phyloP scores from a whole-genome alignment of 371 early-diverging fungal genomes.

The Rhizopus delemar region DNA sequence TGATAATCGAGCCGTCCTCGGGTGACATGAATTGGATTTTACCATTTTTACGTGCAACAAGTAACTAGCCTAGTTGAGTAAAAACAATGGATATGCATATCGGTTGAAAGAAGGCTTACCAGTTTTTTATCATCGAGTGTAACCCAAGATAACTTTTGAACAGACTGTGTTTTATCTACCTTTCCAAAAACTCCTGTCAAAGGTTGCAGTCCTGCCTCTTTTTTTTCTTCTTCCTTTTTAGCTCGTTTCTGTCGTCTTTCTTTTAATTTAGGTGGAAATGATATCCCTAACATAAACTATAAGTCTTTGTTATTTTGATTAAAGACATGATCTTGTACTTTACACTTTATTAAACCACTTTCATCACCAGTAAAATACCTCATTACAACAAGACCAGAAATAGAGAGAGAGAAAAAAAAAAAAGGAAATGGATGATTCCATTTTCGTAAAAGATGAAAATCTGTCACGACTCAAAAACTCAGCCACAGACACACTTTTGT shows the following conservation, averaged over 20 bases:
- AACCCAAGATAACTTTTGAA: conserved; percentile 61
- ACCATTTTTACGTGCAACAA: conserved; percentile 71
- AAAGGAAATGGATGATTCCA: not conserved
- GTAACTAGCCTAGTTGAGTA: conserved; percentile 30
- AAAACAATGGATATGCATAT: not conserved
- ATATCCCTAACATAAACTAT: conserved; percentile 25
- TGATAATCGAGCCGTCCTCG: conserved; percentile 47
- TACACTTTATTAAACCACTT: conserved; percentile 74
- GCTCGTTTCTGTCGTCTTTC: conserved; percentile 24
- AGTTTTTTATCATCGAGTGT: conserved; percentile 28
- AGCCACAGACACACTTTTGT: not conserved
- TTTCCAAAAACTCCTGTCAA: conserved; percentile 52
- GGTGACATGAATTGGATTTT: conserved; percentile 56
- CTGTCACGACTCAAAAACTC: conserved; percentile 4
- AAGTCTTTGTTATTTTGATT: not conserved
- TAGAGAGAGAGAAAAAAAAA: conserved; percentile 1
- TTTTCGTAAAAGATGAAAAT: conserved; percentile 10
- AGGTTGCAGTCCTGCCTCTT: conserved; percentile 34
- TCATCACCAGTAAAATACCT: conserved; percentile 72
- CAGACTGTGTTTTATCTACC: conserved; percentile 51
- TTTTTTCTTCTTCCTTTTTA: conserved; percentile 25
- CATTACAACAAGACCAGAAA: conserved; percentile 20
- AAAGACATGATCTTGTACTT: not conserved
- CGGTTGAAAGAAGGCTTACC: conserved; percentile 24
- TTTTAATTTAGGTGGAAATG: conserved; percentile 35